Conservation (phyloP, 2,329 filamentous ascomycete species). For the Apiospora koreana region DNA sequence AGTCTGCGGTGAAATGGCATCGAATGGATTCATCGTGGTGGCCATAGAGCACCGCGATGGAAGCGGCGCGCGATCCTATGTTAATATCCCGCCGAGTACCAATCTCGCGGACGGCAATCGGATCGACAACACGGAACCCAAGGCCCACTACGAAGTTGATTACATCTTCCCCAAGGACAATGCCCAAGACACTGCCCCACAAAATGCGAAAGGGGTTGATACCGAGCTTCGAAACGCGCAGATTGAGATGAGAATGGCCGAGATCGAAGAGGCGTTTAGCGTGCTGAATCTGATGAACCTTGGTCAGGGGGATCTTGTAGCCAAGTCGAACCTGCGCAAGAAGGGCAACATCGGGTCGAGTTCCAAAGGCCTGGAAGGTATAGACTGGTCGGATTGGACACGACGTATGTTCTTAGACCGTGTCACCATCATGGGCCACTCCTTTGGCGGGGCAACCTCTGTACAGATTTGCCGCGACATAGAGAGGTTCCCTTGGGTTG, state of each 20-base stretch:
- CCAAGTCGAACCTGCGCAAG: slow-evolving; percentile 53
- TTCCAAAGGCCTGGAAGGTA: slow-evolving; percentile 56
- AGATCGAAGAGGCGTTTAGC: slow-evolving; percentile 64
- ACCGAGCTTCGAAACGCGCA: slow-evolving; percentile 60
- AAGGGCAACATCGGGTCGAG: slow-evolving; percentile 61
- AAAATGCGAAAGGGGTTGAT: slow-evolving; percentile 62
- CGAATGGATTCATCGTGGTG: slow-evolving; percentile 65
- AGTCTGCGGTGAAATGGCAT: slow-evolving; percentile 66
- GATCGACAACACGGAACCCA: slow-evolving; percentile 35
- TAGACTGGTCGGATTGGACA: slow-evolving; percentile 59
- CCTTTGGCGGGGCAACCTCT: slow-evolving; percentile 66
- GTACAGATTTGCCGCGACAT: slow-evolving; percentile 59
- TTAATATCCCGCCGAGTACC: slow-evolving; percentile 53
- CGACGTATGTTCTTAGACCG: slow-evolving; percentile 55
- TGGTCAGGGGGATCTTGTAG: slow-evolving; percentile 53
- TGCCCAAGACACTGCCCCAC: slow-evolving; percentile 49
- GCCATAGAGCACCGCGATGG: slow-evolving; percentile 68
- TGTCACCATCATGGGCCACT: slow-evolving; percentile 65
- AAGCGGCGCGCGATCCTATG: slow-evolving; percentile 59
- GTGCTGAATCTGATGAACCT: slow-evolving; percentile 56
- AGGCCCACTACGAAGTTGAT: slow-evolving; percentile 52
- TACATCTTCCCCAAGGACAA: slow-evolving; percentile 65
- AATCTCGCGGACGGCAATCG: slow-evolving; percentile 33
- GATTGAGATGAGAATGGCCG: slow-evolving; percentile 62
- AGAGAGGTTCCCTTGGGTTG: slow-evolving; percentile 56